A percentile compares a stretch with the other conserved stretches of the same genome.
Conservation (phyloP, 768 basidiomycete genomes). For the Calocera cornea region DNA sequence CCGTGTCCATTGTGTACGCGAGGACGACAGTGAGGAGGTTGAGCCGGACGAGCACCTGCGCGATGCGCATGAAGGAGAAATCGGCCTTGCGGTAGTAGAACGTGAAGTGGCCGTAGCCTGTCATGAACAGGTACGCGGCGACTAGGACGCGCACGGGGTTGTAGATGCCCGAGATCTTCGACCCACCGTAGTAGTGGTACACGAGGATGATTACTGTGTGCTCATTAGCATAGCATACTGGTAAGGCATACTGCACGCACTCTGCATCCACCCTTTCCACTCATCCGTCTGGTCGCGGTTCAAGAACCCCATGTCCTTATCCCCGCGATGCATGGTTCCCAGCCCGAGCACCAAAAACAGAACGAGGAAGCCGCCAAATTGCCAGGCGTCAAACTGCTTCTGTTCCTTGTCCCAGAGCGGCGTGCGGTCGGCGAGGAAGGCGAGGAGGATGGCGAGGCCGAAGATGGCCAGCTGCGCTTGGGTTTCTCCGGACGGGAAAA, state of each 20-base stretch:
- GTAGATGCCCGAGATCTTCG: conserved; percentile 83
- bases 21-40: conserved; percentile 73
- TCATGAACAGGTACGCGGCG: conserved; percentile 84
- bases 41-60: conserved; percentile 65
- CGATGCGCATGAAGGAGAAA: conserved; percentile 63
- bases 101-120: conserved; percentile 78
- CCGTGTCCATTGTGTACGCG: conserved; percentile 82
- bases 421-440: conserved; percentile 74
- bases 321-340: conserved; percentile 49
- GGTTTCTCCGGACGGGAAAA: conserved; percentile 27
- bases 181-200: conserved; percentile 85
- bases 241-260: conserved; percentile 31
- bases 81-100: conserved; percentile 86
- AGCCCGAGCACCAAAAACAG: conserved; percentile 44
- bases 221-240: not conserved
- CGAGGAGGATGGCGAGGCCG: conserved; percentile 49
- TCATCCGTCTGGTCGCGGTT: conserved; percentile 91
- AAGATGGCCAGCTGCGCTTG: conserved; percentile 43
- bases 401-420: conserved; percentile 80
- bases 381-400: conserved; percentile 61
- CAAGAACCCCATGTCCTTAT: conserved; percentile 77
- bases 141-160: conserved; percentile 82
- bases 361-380: conserved; percentile 44
- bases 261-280: conserved; percentile 99
- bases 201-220: conserved; percentile 68